Percentiles rank a stretch among this genome's conserved stretches.
These are phyloP conservation scores for Fomitopsis serialis DNA, from an alignment of 768 basidiomycete species.

Conservation along the genomic window DNA sequence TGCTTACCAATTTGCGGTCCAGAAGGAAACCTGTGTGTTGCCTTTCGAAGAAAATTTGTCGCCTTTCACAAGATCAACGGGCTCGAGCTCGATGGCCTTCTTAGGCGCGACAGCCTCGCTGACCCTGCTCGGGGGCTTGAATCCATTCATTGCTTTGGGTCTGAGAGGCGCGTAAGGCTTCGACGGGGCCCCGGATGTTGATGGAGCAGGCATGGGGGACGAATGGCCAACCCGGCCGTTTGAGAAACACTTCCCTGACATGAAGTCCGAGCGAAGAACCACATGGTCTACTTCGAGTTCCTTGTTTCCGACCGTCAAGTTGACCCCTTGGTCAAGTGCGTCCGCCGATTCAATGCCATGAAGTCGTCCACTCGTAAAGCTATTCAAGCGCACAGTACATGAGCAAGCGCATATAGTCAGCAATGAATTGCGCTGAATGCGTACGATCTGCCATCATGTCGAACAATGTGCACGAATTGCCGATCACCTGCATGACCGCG, in stretches of 20 bases:
- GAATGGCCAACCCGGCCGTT: conserved; percentile 13
- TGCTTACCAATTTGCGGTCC: conserved; percentile 67
- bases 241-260: conserved; percentile 64
- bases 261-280: conserved; percentile 49
- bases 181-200: conserved; percentile 24
- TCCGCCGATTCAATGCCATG: conserved; percentile 30
- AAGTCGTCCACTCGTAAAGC: conserved; percentile 48
- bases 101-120: conserved; percentile 18
- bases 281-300: conserved; percentile 62
- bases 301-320: conserved; percentile 43
- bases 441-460: conserved; percentile 60
- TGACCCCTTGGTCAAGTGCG: conserved; percentile 31
- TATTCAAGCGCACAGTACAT: conserved; percentile 17
- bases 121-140: conserved; percentile 17
- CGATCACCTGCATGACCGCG: conserved; percentile 52
- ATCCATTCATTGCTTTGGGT: conserved; percentile 24
- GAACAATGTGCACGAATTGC: conserved; percentile 41
- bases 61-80: conserved; percentile 23
- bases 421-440: background rate
- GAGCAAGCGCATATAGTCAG: background rate
- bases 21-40: conserved; percentile 35
- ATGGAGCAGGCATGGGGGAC: conserved; percentile 11
- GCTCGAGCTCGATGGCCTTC: conserved; percentile 34
- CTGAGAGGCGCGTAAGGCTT: conserved; percentile 26
- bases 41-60: background rate